These are phyloP conservation scores for sunflower (Helianthus annuus) DNA, from an alignment of 129 eudicot species.

Conservation along the genomic window DNA sequence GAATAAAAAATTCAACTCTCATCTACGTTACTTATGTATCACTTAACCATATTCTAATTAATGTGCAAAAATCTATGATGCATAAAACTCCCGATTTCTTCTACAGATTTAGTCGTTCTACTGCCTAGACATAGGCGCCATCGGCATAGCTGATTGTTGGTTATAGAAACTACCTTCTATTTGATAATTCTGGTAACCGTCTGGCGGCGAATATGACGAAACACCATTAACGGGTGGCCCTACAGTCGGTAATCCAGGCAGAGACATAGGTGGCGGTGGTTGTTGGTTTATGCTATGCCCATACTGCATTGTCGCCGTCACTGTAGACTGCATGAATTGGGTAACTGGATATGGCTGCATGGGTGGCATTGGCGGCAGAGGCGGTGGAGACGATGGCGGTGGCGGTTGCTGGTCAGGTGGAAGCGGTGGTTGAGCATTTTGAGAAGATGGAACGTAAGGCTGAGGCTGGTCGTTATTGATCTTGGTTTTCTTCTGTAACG, in stretches of 20 bases:
- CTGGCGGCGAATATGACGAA: conserved; percentile 45
- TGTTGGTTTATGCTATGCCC: conserved; percentile 54
- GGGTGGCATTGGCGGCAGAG: conserved; percentile 70
- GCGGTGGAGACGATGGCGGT: conserved; percentile 73
- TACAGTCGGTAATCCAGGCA: conserved; percentile 40
- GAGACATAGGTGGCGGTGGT: conserved; percentile 41
- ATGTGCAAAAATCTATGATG: conserved; percentile 32
- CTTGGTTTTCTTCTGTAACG: conserved; percentile 59
- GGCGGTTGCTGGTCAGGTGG: conserved; percentile 61
- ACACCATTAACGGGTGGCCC: conserved; percentile 47
- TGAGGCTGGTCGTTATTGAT: conserved; percentile 48
- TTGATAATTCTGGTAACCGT: conserved; percentile 61
- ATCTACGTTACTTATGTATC: conserved; percentile 29
- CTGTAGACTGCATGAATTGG: conserved; percentile 52
- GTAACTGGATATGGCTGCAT: conserved; percentile 64
- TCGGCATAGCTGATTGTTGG: conserved; percentile 61
- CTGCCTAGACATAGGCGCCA: conserved; percentile 75
- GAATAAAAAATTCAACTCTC: conserved; percentile 12
- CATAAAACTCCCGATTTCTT: conserved; percentile 13
- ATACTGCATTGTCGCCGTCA: conserved; percentile 50
- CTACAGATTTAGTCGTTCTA: conserved; percentile 29
- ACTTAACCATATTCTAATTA: conserved; percentile 34
- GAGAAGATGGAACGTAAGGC: conserved; percentile 36
- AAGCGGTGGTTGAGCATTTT: conserved; percentile 43
- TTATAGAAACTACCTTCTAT: conserved; percentile 72